Percentiles rank a stretch among this genome's conserved stretches.
phyloP scores from a whole-genome alignment of 2,329 filamentous ascomycete species.

The Penicillium concentricum region DNA sequence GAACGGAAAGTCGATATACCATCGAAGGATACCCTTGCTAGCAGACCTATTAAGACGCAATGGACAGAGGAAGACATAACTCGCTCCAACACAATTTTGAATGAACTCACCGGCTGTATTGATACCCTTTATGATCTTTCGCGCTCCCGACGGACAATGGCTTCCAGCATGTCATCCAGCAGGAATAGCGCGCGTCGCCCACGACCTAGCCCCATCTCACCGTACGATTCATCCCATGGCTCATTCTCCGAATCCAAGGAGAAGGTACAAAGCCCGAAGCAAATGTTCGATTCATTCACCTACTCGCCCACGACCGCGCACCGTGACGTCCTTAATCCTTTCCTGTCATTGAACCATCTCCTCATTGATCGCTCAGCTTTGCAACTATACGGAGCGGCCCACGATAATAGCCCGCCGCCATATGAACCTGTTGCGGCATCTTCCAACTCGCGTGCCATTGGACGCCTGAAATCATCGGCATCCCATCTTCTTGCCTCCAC shows the following conservation, averaged over 20 bases:
- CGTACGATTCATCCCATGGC: constrained; percentile 32
- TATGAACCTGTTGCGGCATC: constrained; percentile 45
- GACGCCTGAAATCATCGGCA: constrained; percentile 41
- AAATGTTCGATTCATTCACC: constrained; percentile 25
- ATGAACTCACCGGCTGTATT: constrained; percentile 61
- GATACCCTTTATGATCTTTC: constrained; percentile 66
- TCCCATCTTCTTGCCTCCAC: constrained; percentile 33
- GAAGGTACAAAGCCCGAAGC: constrained; percentile 22
- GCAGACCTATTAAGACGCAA: constrained; percentile 38
- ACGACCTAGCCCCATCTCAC: constrained; percentile 25
- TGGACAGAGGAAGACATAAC: constrained; percentile 54
- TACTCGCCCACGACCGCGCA: constrained; percentile 26
- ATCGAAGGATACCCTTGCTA: constrained; percentile 32
- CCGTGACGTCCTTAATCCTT: constrained; percentile 23
- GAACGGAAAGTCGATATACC: constrained; percentile 33
- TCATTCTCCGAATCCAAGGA: constrained; percentile 41
- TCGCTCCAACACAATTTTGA: constrained; percentile 58
- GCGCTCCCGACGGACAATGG: constrained; percentile 52
- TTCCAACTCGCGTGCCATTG: constrained; percentile 43
- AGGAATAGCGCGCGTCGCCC: constrained; percentile 28
- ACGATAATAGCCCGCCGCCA: constrained; percentile 42
- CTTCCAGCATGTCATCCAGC: constrained; percentile 37
- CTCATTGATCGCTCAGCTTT: constrained; percentile 42
- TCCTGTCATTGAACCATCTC: constrained; percentile 32
- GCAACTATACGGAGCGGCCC: constrained; percentile 40